Evolutionary conservation across 1,139 yeast species (phyloP), one percentile per base, ranked within the genome.

Genomic region (Magnusiomyces paraingens): DNA sequence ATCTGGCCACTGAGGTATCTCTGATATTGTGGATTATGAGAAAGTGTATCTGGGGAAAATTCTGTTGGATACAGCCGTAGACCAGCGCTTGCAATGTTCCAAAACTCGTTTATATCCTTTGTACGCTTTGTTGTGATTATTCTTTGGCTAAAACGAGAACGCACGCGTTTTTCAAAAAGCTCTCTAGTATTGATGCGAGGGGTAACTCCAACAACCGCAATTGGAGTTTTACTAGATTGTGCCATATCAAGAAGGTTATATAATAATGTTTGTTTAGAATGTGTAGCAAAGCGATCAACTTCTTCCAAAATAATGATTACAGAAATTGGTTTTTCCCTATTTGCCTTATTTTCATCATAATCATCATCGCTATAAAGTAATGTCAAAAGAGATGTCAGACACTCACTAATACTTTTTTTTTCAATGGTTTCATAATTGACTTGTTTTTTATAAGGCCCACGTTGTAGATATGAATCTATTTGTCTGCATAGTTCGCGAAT

Each of bases 181-280:
- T 93, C 98, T 52, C 91, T 73, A 0, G 89, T 78, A 8, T 87
- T 87, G 15, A 88, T 74, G 55, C 84, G 83, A 1, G 93, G 77
- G 0, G 95, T 84, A 5, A 86, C 70, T 0, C 98, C 98, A 52
- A 93, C 70, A 3, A 93, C 87, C 53, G 94, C 81, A 2, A 91
- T 82, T 0, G 97, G 95, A 0, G 86, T 82, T 18, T 75, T 65
- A 5, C 79, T 73, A 32, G 88, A 79, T 57, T 80, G 86, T 59
- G 90, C 93, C 1, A 89, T 81, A 63, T 94, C 99, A 65, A 94
- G 85, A 48, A 94, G 71, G 62, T 90, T 93, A 68, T 93, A 94
- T 8, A 94, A 71, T 48, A 93, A 73, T 0, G 95, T 86, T 67
- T 93, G 99, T 56, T 88, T 82, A 47, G 80, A 76, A 50, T 80